Evolutionary conservation across 768 basidiomycete genomes (phyloP).

Genomic region (Podaxis rugospora): DNA sequence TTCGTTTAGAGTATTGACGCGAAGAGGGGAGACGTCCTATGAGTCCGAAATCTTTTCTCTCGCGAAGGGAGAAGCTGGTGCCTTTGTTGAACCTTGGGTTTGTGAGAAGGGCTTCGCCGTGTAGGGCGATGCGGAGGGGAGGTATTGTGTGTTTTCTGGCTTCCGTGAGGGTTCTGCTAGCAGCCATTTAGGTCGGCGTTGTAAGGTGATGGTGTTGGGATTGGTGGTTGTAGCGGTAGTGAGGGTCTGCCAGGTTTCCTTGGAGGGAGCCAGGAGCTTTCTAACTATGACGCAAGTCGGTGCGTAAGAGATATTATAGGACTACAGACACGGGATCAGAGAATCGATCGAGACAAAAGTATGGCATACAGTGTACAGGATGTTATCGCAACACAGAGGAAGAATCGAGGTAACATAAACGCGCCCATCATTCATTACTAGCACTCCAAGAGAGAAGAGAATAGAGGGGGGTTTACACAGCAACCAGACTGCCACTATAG

Average conservation of each 20-base stretch:
- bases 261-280: neutral
- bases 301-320: neutral
- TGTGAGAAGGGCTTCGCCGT: conserved; percentile 58
- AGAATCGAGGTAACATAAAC: neutral
- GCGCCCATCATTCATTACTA: neutral
- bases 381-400: neutral
- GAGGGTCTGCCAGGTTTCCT: neutral
- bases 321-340: neutral
- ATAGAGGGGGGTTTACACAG: neutral
- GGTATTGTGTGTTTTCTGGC: conserved; percentile 15
- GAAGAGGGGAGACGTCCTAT: conserved; percentile 43
- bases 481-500: conserved; percentile 36
- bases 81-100: conserved; percentile 77
- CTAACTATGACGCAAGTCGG: neutral
- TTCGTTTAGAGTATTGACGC: conserved; percentile 64
- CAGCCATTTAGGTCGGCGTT: neutral
- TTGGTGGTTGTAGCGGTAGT: neutral
- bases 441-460: neutral
- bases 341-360: neutral
- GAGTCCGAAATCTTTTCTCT: conserved; percentile 68
- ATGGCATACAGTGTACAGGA: neutral
- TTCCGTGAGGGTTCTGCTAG: neutral
- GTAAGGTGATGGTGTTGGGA: neutral
- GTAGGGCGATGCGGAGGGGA: conserved; percentile 44
- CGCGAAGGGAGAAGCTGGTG: conserved; percentile 64